Base-by-base conservation (phyloP, 768 basidiomycete species). In the Holtermanniella nyarrowii region DNA sequence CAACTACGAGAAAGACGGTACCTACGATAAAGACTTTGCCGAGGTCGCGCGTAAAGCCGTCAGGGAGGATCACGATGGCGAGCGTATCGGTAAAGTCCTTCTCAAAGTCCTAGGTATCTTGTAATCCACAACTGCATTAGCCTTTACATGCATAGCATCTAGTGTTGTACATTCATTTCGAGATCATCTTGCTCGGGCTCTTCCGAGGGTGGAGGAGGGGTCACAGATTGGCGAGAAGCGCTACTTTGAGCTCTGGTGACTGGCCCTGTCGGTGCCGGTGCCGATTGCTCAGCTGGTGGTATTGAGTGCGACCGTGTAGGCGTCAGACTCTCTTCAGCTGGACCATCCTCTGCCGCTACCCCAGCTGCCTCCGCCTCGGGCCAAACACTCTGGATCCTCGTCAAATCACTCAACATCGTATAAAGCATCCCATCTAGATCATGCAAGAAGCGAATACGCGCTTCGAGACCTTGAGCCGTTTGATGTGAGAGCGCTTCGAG, bases 391-490 rank as follows among this genome's bases (percentile, higher is more conserved):
- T 85, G 74, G 66, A 88, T 75, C 58, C 80, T 75, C 68, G 83
- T 78, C 55, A 95, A 76, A 59, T 95, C 87, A 57, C 85, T 83
- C 49, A 87, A 78, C 60, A 87, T 83, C 18, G 77, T 76, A 64
- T 80, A 80, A n/a, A 89, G 75, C 2, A 82, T 78, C 31, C 76
- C 76, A 37, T 88, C 86, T 37, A 91, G 83, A 16, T 81, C 78
- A 71, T 88, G 83, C 31, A 96, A 73, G 37, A 88, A 77, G 41
- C 81, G 77, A 55, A 96, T 71, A 49, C 88, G 79, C 61, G 89
- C 87, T 58, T 90, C 86, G 45, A 95, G 84, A 4, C 84, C 84
- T 58, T 86, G 84, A 49, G 85, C 76, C 23, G 86, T 87, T 37
- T 31, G 14, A 10, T 46, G 13, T 20, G n/a, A 21, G 11, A 13